Percentiles rank a stretch among this genome's conserved stretches.
phyloP scores from a whole-genome alignment of 306 rosid genomes.

The Glycyrrhiza uralensis region DNA sequence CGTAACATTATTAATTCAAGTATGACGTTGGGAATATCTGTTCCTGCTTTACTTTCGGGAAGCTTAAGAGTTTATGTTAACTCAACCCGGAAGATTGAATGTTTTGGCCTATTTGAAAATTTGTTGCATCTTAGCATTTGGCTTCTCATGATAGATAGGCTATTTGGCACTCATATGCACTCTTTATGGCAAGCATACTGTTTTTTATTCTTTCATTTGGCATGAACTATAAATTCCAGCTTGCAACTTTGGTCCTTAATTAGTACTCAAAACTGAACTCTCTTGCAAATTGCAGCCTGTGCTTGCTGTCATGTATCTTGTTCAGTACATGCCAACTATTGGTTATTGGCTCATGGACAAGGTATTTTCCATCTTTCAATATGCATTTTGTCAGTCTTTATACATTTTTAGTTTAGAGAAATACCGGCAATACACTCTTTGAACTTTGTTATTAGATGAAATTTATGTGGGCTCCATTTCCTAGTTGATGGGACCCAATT shows the following conservation, averaged over 20 bases:
- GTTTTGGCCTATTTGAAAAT: not conserved
- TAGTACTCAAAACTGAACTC: not conserved
- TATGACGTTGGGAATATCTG: not conserved
- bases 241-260: not conserved
- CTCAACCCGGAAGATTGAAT: not conserved
- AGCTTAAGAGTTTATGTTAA: not conserved
- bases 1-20: not conserved
- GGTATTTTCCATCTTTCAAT: slow-evolving; percentile 42
- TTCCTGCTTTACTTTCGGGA: slow-evolving; percentile 9
- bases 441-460: too few relatives aligned
- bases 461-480: too few relatives aligned
- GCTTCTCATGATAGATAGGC: not conserved
- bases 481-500: too few relatives aligned
- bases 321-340: slow-evolving; percentile 81
- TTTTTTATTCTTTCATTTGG: slow-evolving; percentile 1
- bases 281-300: slow-evolving; percentile 82
- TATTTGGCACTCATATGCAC: not conserved
- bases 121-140: slow-evolving; percentile 1
- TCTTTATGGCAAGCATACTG: not conserved
- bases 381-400: not conserved
- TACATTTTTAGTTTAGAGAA: not conserved
- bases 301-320: slow-evolving; percentile 83
- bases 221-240: not conserved
- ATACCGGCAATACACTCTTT: too few relatives aligned
- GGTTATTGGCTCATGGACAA: slow-evolving; percentile 97